Percentiles rank a stretch among this genome's conserved stretches.
These are phyloP conservation scores for Dryadomyces sulphureus DNA, from an alignment of 2,329 filamentous ascomycete genomes.

Conservation along the genomic window DNA sequence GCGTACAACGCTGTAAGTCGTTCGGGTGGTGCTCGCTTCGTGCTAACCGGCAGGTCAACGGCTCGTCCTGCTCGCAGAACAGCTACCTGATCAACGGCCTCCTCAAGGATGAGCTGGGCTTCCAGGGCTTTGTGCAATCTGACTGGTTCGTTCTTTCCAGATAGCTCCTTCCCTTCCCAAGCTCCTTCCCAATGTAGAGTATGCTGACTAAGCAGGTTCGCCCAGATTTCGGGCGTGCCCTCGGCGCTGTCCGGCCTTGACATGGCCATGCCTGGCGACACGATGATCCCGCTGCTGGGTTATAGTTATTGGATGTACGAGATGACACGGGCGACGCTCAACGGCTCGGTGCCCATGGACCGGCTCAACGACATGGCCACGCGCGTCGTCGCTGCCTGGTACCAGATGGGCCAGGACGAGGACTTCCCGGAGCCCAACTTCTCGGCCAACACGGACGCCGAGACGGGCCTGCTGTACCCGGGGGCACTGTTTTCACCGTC, in stretches of 20 bases:
- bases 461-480: slow-evolving; percentile 40
- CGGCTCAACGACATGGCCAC: slow-evolving; percentile 43
- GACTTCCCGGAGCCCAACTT: slow-evolving; percentile 43
- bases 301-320: slow-evolving; percentile 39
- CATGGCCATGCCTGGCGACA: slow-evolving; percentile 44
- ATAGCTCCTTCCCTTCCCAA: too few relatives aligned
- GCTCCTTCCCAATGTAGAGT: background rate
- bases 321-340: slow-evolving; percentile 37
- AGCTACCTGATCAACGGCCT: slow-evolving; percentile 60
- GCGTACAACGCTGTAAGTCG: slow-evolving; percentile 40
- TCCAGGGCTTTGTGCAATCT: slow-evolving; percentile 68
- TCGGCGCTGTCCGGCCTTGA: slow-evolving; percentile 63
- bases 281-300: slow-evolving; percentile 36
- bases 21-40: background rate
- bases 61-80: slow-evolving; percentile 69
- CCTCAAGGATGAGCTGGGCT: slow-evolving; percentile 66
- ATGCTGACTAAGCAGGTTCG: slow-evolving; percentile 28
- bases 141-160: slow-evolving; percentile 45
- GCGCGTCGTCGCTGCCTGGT: slow-evolving; percentile 44
- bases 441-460: slow-evolving; percentile 40
- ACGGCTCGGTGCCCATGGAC: slow-evolving; percentile 39
- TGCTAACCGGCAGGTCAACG: slow-evolving; percentile 46
- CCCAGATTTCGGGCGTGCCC: slow-evolving; percentile 59
- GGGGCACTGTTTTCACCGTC: slow-evolving; percentile 42
- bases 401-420: slow-evolving; percentile 42